These are phyloP conservation scores for Cenococcum geophilum DNA, from an alignment of 495 filamentous ascomycete genomes.

Conservation along the genomic window DNA sequence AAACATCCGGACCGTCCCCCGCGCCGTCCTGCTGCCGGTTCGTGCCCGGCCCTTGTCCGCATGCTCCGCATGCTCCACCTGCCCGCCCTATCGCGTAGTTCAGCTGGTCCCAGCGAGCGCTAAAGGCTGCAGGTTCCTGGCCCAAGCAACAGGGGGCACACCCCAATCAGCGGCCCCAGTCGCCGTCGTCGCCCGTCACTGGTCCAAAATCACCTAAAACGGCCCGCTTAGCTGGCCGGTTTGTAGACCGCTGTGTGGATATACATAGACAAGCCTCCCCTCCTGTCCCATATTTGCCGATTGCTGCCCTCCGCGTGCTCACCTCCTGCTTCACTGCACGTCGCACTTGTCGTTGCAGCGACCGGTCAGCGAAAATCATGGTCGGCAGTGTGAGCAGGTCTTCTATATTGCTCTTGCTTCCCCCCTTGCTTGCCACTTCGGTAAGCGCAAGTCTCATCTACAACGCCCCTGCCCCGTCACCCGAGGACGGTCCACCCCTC, in stretches of 20 bases:
- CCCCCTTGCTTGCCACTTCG: neutral
- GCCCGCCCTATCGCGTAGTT: neutral
- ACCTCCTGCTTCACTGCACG: constrained; percentile 24
- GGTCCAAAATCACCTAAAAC: constrained; percentile 13
- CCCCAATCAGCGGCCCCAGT: constrained; percentile 23
- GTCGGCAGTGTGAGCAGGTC: constrained; percentile 2
- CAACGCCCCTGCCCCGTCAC: constrained; percentile 51
- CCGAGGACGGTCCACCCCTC: constrained; percentile 52
- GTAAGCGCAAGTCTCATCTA: constrained; percentile 38
- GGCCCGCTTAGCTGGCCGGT: neutral
- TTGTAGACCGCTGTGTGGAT: constrained; percentile 11
- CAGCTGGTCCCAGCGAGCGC: neutral
- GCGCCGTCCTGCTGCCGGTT: neutral
- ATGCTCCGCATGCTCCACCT: neutral
- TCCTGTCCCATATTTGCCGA: constrained; percentile 22
- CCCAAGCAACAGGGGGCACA: neutral
- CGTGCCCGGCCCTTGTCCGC: neutral
- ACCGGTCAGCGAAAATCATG: constrained; percentile 15
- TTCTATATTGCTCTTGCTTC: neutral
- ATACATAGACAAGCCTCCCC: constrained; percentile 25
- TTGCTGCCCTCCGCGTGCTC: constrained; percentile 26
- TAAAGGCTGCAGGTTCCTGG: constrained; percentile 4
- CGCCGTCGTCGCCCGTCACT: constrained; percentile 1
- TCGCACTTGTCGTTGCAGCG: constrained; percentile 22
- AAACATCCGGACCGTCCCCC: neutral